These are phyloP conservation scores for Candida sanyaensis DNA, from an alignment of 1,139 yeast species.

Conservation along the genomic window DNA sequence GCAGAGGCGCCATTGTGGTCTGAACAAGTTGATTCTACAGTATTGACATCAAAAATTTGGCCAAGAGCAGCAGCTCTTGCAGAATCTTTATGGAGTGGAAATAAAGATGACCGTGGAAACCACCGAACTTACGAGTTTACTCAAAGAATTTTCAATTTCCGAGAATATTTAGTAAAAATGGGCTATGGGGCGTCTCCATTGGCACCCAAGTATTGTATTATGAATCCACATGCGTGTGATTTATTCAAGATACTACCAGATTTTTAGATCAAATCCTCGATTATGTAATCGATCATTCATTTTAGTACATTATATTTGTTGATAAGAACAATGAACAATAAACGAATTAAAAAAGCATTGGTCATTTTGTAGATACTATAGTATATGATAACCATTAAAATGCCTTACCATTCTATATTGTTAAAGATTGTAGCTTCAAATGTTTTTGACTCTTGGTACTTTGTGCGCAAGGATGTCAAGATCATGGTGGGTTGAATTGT, in stretches of 20 bases:
- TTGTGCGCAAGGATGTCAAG: no score
- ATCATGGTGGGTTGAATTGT: no score
- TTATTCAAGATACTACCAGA: slow-evolving; percentile 14
- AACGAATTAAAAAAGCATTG: neutral
- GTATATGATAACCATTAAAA: neutral
- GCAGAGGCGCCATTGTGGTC: slow-evolving; percentile 51
- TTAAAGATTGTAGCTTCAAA: no score
- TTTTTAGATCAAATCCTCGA: neutral
- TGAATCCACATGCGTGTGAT: slow-evolving; percentile 46
- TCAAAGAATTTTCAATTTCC: slow-evolving; percentile 42
- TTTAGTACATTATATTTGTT: neutral
- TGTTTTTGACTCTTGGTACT: no score
- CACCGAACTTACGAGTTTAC: slow-evolving; percentile 35
- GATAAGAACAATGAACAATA: neutral
- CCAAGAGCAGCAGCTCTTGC: slow-evolving; percentile 52
- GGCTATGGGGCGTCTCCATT: slow-evolving; percentile 42
- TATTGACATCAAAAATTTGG: slow-evolving; percentile 44
- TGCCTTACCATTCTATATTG: no score
- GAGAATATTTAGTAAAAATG: slow-evolving; percentile 44
- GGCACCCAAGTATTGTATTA: slow-evolving; percentile 42
- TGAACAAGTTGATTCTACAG: slow-evolving; percentile 42
- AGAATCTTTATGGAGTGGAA: slow-evolving; percentile 50
- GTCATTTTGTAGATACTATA: no score
- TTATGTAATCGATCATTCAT: neutral
- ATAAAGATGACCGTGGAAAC: slow-evolving; percentile 30